These are phyloP conservation scores for Scutellaria galericulata DNA, from an alignment of 257 asterid species.

Conservation along the genomic window DNA sequence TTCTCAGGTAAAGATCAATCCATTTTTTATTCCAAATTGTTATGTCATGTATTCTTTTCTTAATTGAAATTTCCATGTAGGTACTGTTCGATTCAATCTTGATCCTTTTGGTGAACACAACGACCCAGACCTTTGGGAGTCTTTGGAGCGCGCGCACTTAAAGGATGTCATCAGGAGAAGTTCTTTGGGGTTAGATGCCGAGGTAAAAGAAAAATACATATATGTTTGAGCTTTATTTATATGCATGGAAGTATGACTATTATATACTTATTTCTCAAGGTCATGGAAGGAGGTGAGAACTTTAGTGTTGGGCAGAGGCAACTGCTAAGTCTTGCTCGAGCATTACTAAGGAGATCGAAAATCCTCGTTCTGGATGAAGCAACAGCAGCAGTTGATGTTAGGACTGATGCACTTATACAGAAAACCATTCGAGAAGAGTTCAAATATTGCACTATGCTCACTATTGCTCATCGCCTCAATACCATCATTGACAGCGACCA, in stretches of 20 bases:
- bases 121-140: slow-evolving; percentile 89
- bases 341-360: slow-evolving; percentile 76
- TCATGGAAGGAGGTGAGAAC: slow-evolving; percentile 86
- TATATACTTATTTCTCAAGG: slow-evolving; percentile 43
- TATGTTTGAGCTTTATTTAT: background rate
- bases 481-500: slow-evolving; percentile 76
- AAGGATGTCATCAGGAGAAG: slow-evolving; percentile 74
- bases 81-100: slow-evolving; percentile 81
- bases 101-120: slow-evolving; percentile 87
- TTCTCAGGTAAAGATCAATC: slow-evolving; percentile 57
- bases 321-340: slow-evolving; percentile 79
- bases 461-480: slow-evolving; percentile 82
- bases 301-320: slow-evolving; percentile 93
- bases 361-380: slow-evolving; percentile 92
- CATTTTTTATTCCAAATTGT: background rate
- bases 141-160: slow-evolving; percentile 82
- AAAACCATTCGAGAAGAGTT: slow-evolving; percentile 81
- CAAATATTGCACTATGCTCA: slow-evolving; percentile 80
- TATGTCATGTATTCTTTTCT: background rate
- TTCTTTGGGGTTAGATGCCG: slow-evolving; percentile 78
- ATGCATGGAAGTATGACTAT: slow-evolving; percentile 11
- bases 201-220: slow-evolving; percentile 50
- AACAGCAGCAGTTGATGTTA: slow-evolving; percentile 85
- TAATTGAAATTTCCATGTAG: slow-evolving; percentile 34
- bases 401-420: slow-evolving; percentile 88